These are phyloP conservation scores for Phaffomyces opuntiae DNA, from an alignment of 805 yeast genomes.

Conservation along the genomic window DNA sequence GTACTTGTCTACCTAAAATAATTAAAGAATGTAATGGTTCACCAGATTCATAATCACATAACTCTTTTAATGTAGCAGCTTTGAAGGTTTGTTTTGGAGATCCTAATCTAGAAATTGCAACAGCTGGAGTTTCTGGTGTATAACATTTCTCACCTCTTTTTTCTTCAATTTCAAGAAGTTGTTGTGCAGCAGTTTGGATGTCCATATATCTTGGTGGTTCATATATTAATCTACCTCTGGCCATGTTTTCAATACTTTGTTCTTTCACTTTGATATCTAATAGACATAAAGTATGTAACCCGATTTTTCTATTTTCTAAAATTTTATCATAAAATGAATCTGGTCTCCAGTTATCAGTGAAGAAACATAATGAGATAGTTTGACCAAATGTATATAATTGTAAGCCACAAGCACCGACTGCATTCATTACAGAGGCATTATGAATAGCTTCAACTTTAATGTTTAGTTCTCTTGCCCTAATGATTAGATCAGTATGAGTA, in stretches of 20 bases:
- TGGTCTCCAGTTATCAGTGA: slow-evolving; percentile 94
- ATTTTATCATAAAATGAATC: slow-evolving; percentile 89
- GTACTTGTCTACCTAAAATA: slow-evolving; percentile 88
- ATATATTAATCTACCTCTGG: slow-evolving; percentile 83
- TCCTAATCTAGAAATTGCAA: slow-evolving; percentile 88
- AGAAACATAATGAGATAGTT: slow-evolving; percentile 93
- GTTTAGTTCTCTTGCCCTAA: slow-evolving; percentile 81
- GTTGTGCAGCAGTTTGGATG: slow-evolving; percentile 82
- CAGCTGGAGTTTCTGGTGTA: slow-evolving; percentile 83
- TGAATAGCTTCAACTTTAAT: slow-evolving; percentile 80
- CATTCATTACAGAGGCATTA: slow-evolving; percentile 97
- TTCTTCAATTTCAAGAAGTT: slow-evolving; percentile 83
- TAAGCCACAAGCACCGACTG: slow-evolving; percentile 96
- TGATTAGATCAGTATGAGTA: slow-evolving; percentile 89
- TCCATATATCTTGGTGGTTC: slow-evolving; percentile 98
- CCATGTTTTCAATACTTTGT: slow-evolving; percentile 90
- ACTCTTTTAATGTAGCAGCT: slow-evolving; percentile 75
- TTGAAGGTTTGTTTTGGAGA: slow-evolving; percentile 76
- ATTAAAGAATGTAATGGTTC: slow-evolving; percentile 91
- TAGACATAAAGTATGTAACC: slow-evolving; percentile 82
- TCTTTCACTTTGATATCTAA: slow-evolving; percentile 95
- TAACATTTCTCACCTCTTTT: slow-evolving; percentile 69
- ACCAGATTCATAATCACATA: slow-evolving; percentile 82
- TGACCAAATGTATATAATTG: slow-evolving; percentile 95
- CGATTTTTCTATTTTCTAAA: slow-evolving; percentile 82